These are phyloP conservation scores for Aspergillus fijiensis DNA, from an alignment of 2,329 filamentous ascomycete species.

Conservation along the genomic window DNA sequence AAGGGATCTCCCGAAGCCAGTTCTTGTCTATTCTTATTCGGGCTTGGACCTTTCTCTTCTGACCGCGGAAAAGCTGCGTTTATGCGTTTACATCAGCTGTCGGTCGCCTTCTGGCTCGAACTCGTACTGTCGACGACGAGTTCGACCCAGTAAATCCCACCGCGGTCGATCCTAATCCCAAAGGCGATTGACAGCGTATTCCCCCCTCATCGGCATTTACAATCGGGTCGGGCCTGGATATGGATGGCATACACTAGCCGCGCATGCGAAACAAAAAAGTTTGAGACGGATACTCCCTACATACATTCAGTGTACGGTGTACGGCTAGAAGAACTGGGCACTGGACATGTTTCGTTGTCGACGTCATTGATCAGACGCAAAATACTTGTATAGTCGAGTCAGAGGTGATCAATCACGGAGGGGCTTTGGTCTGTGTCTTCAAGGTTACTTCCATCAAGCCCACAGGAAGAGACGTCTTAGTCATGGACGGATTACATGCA, in stretches of 20 bases:
- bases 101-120: background rate
- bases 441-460: background rate
- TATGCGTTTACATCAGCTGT: background rate
- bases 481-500: constrained; percentile 5
- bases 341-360: background rate
- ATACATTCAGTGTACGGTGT: background rate
- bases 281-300: background rate
- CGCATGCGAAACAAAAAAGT: background rate
- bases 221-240: background rate
- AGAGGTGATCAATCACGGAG: constrained; percentile 5
- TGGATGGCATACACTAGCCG: background rate
- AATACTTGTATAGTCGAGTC: background rate
- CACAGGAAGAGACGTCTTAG: background rate
- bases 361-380: constrained; percentile 6
- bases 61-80: background rate
- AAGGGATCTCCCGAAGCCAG: constrained; percentile 8
- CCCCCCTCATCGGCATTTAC: constrained; percentile 2
- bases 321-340: background rate
- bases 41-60: background rate
- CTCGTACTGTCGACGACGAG: background rate
- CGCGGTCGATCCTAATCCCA: constrained; percentile 22
- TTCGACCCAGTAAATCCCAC: background rate
- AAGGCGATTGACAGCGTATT: constrained; percentile 7
- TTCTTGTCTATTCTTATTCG: background rate
- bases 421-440: background rate